Evolutionary conservation across 768 basidiomycete genomes (phyloP), one percentile per base, ranked within the genome.

Genomic region (Tricholoma flavovirens): DNA sequence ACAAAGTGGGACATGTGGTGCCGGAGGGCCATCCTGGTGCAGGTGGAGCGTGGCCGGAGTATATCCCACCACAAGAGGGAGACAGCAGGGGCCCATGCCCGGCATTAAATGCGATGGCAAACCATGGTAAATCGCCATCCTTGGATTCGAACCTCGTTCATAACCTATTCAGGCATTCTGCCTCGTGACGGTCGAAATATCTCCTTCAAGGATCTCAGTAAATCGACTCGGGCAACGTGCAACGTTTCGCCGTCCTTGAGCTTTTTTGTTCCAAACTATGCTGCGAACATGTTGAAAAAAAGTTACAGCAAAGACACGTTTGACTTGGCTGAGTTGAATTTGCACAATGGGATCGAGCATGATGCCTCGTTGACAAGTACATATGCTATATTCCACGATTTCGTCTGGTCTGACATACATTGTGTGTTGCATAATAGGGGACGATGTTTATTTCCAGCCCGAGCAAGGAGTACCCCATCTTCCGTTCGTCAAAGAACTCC

Each of bases 291-390:
- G 69, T 68, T 91, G 49, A 71, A 75, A 6, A 82, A 77, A 56
- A 71, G 67, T 32, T 89, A 86, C 59, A 57, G 60, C 54, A 75
- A 68, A 72, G 87, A 82, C 54, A 81, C 72, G 5, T 79, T 87
- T 56, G 79, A 89, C 61, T 70, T 90, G 11, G 69, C 72, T 12
- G 87, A 90, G 40, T 73, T 91, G 30, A 79, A 80, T 62, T 64
- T 85, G 9, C 88, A 90, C 68, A 89, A 88, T 57, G 83, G 84
- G 3, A 88, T 88, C 54, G 86, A 87, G 57, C 84, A 87, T 62
- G 84, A 87, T 59, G 83, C 72, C 0, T 84, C 83, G 1, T 68
- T 87, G n/a, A 75, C 75, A 10, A 76, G 85, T 84, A 66, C 33
- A 79, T 75, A 58, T 29, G 26, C 10, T 15, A 19, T 30, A 0